These are phyloP conservation scores for Sclerotinia nivalis DNA, from an alignment of 2,329 filamentous ascomycete species.

Conservation along the genomic window DNA sequence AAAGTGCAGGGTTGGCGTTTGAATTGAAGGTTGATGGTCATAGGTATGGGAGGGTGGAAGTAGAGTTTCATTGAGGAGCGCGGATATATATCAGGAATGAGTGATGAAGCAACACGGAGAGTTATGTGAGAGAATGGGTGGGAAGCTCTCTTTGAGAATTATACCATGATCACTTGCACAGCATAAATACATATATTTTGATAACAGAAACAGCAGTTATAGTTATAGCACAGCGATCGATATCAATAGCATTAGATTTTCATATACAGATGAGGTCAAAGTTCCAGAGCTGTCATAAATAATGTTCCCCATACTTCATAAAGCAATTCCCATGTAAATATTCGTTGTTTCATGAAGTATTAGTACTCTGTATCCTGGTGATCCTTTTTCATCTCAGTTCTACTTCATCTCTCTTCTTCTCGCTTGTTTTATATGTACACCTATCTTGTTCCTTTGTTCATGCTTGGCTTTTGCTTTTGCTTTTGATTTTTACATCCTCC, in stretches of 20 bases:
- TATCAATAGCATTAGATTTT: neutral
- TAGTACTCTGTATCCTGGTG: neutral
- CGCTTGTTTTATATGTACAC: neutral
- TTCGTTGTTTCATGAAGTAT: no score
- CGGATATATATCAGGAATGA: no score
- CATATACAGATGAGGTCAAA: no score
- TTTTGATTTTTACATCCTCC: no score
- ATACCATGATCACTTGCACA: neutral
- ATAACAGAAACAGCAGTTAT: neutral
- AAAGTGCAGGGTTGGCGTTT: constrained; percentile 74
- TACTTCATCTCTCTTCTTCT: neutral
- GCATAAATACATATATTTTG: neutral
- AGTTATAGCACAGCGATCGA: neutral
- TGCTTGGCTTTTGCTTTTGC: no score
- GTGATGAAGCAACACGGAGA: neutral
- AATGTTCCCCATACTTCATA: no score
- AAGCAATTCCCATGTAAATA: no score
- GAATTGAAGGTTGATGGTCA: constrained; percentile 78
- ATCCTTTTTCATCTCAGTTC: neutral
- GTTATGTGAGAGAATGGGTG: no score
- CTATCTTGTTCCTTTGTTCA: no score
- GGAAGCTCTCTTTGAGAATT: neutral
- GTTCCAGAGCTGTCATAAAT: no score
- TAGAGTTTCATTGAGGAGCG: constrained; percentile 67
- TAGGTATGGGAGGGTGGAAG: constrained; percentile 73